Evolutionary conservation across 1,284 basidiomycete species (phyloP).

Genomic region (Ceratobasidium sp.): DNA sequence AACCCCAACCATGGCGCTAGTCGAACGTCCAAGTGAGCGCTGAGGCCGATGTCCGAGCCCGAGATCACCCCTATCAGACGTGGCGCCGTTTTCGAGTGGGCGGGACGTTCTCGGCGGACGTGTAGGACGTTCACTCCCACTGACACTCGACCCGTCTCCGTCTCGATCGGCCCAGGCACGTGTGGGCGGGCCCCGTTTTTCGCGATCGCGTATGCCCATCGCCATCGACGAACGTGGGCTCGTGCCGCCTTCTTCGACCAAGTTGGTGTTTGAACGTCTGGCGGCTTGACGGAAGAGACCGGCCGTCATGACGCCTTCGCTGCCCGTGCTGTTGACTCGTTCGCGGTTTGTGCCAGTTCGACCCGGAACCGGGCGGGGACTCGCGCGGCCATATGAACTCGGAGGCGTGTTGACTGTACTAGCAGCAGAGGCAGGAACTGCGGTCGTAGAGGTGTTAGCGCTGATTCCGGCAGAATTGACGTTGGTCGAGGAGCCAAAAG

Average conservation of each 20-base stretch:
- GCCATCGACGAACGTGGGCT: neutral
- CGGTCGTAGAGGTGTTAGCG: neutral
- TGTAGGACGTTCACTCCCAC: neutral
- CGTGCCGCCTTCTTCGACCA: constrained; percentile 10
- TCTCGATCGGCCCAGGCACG: neutral
- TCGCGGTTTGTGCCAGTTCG: neutral
- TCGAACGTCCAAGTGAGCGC: neutral
- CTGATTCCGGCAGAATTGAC: neutral
- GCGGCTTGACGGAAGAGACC: constrained; percentile 18
- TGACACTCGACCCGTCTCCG: neutral
- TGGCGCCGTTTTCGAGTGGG: neutral
- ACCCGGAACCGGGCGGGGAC: neutral
- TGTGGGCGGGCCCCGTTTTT: constrained; percentile 7
- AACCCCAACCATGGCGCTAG: neutral
- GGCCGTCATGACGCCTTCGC: constrained; percentile 25
- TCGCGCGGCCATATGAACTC: neutral
- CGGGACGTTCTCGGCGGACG: neutral
- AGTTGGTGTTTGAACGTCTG: constrained; percentile 9
- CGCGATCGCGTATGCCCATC: neutral
- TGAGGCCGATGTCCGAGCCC: neutral
- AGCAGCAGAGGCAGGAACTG: neutral
- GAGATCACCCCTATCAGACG: neutral
- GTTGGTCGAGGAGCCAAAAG: neutral
- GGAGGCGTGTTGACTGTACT: neutral
- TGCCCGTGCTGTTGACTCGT: constrained; percentile 21